Percentiles rank a stretch among this genome's conserved stretches.
phyloP scores from a whole-genome alignment of 352 stramenopile species.

The Pythium guiyangense region DNA sequence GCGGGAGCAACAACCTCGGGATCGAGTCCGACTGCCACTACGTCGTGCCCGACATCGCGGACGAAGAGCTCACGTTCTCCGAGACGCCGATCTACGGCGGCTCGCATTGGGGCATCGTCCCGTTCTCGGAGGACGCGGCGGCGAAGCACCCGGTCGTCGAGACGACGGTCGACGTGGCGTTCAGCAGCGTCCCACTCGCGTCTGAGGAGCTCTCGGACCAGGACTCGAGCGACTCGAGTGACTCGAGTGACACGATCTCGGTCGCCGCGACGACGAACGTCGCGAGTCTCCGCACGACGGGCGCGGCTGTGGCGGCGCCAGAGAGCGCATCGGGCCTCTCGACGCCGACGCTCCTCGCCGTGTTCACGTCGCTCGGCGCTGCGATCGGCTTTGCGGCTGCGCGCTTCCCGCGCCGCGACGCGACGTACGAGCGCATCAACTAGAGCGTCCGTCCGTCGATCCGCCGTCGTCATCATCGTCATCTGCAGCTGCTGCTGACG shows the following conservation, averaged over 20 bases:
- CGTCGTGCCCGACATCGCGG: slow-evolving; percentile 52
- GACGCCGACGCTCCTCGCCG: slow-evolving; percentile 3
- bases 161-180: slow-evolving; percentile 52
- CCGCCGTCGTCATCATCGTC: too few relatives aligned
- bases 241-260: background rate
- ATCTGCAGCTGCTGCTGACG: too few relatives aligned
- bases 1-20: slow-evolving; percentile 90
- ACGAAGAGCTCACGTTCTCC: slow-evolving; percentile 53
- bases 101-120: slow-evolving; percentile 52
- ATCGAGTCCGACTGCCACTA: slow-evolving; percentile 87
- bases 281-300: slow-evolving; percentile 7
- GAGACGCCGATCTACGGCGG: slow-evolving; percentile 57
- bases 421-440: slow-evolving; percentile 15
- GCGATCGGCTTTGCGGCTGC: slow-evolving; percentile 10
- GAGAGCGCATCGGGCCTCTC: slow-evolving; percentile 5
- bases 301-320: background rate
- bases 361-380: slow-evolving; percentile 14
- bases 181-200: slow-evolving; percentile 39
- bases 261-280: background rate
- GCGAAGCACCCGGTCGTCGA: slow-evolving; percentile 78
- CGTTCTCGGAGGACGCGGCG: slow-evolving; percentile 61
- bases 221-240: slow-evolving; percentile 12
- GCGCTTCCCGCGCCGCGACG: slow-evolving; percentile 8
- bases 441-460: too few relatives aligned
- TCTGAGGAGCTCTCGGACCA: slow-evolving; percentile 38